Percentiles rank a stretch among this genome's conserved stretches.
Conservation (phyloP, 345 rosid species). For the Gossypium stocksii region DNA sequence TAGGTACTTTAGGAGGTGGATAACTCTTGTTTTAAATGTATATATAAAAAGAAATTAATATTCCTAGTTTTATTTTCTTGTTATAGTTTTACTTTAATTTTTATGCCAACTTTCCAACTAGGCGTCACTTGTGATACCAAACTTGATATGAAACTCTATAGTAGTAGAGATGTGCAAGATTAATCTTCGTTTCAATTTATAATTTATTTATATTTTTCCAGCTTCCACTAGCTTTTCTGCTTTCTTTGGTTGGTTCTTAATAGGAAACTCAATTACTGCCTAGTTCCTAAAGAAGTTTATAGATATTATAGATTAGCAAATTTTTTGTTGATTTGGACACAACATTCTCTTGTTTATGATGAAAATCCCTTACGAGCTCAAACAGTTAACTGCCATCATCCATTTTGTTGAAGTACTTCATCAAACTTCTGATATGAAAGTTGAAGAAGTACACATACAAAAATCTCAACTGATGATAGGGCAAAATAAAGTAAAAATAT, state of each 20-base stretch:
- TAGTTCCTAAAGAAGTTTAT: neutral
- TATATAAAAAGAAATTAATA: neutral
- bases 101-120: neutral
- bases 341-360: neutral
- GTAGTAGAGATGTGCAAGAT: neutral
- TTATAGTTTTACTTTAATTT: neutral
- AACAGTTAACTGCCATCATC: neutral
- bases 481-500: neutral
- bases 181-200: neutral
- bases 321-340: conserved; percentile 4
- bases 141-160: neutral
- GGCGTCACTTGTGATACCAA: neutral
- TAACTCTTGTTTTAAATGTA: neutral
- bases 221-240: conserved; percentile 7
- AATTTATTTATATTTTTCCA: neutral
- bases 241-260: neutral
- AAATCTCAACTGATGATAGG: conserved; percentile 3
- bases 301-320: neutral
- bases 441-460: neutral
- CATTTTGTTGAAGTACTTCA: neutral
- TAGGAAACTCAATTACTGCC: neutral
- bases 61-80: neutral
- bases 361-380: neutral
- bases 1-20: neutral
- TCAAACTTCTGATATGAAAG: neutral